Base-by-base conservation (phyloP, 2,329 filamentous ascomycete species). In the Ceratocystiopsis sp. region DNA sequence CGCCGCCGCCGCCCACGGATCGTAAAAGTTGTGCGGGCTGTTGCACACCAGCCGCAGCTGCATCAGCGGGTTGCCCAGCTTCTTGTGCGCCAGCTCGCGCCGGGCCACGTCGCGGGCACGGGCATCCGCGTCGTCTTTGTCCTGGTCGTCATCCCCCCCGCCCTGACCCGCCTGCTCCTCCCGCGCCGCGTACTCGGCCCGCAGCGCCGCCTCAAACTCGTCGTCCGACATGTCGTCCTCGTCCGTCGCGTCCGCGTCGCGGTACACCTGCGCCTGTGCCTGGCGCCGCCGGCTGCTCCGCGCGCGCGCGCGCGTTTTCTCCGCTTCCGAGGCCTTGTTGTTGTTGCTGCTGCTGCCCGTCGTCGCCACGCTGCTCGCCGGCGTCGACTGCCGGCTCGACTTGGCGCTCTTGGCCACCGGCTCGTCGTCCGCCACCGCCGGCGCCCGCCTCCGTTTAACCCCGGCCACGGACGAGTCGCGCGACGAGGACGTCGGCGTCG, bases 21-120 rank as follows among this genome's bases (percentile, higher is more conserved):
- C 93, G 61, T 93, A 96, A 58, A 98, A 96, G 56, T 95, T 93
- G 60, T 95, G 87, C 0, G 91, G 91, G 0, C 78, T 84, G 59
- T 98, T 94, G 60, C 91, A 96, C 12, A 84, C 85, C 0, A 95
- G 71, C 0, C 91, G 81, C 4, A 94, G 74, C 57, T 98, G 91
- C 68, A 94, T 85, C 17, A 96, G 63, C 0, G 86, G 83, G 51
- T 98, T 98, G 39, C 91, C 87, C 1, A 96, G 69, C 55, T 93
- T 95, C 64, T 96, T 96, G 37, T 75, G 74, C 4, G 78, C 68
- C n/a, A 96, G 84, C 57, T 95, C 84, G 43, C 83, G 80, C 57
- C 21, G 21, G 4, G 21, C 21, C 21, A 21, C 21, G 89, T 93
- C 0, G 86, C 87, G 45, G 85, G 64, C 10, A 84, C 80, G 0